Percentiles rank a stretch among this genome's conserved stretches.
Conservation (phyloP, 2,329 filamentous ascomycete species). For the Iodosphaeria phyllophila region DNA sequence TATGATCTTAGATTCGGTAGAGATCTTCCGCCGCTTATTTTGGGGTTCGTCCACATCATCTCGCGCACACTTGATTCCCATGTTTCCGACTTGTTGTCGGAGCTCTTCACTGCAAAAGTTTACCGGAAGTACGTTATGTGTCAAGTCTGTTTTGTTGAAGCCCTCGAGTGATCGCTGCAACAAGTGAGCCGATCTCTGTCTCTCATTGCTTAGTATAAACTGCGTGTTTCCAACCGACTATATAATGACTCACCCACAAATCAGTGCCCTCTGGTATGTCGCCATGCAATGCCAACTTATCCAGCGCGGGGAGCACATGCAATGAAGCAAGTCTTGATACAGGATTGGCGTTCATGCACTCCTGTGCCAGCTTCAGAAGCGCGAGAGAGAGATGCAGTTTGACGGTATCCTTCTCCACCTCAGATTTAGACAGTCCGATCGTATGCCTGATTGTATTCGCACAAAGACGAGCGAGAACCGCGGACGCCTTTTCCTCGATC, state of each 20-base stretch:
- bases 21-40: conserved; percentile 15
- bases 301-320: conserved; percentile 22
- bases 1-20: conserved; percentile 6
- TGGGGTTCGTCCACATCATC: conserved; percentile 6
- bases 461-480: conserved; percentile 22
- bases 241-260: conserved; percentile 22
- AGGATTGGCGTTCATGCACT: conserved; percentile 12
- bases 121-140: conserved; percentile 7
- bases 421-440: too few relatives aligned
- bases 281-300: conserved; percentile 16
- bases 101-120: conserved; percentile 11
- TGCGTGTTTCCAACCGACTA: too few relatives aligned
- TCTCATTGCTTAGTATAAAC: too few relatives aligned
- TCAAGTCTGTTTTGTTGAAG: too few relatives aligned
- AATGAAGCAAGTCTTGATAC: conserved; percentile 21
- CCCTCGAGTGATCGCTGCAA: too few relatives aligned
- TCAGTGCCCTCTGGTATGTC: conserved; percentile 17
- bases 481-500: conserved; percentile 17
- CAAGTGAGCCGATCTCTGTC: too few relatives aligned
- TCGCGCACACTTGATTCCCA: conserved; percentile 5
- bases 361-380: conserved; percentile 18
- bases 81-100: conserved; percentile 6
- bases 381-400: too few relatives aligned
- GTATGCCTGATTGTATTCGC: conserved; percentile 19
- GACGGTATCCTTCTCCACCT: too few relatives aligned